Conservation (phyloP, 305 asterid genomes). For the Fraxinus nigra region DNA sequence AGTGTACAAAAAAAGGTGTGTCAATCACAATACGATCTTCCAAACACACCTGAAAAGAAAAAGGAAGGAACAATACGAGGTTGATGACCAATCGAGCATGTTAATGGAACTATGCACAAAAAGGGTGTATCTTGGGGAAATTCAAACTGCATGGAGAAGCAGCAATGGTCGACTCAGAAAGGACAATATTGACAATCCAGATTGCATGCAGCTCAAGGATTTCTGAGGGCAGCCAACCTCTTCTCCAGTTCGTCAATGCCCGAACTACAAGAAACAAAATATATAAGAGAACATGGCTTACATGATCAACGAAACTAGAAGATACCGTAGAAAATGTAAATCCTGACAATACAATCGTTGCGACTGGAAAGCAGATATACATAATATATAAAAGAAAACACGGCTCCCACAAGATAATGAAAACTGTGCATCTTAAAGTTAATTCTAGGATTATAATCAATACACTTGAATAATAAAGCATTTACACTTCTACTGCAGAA, state of each 20-base stretch:
- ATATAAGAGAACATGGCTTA: neutral
- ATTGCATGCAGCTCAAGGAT: conserved; percentile 36
- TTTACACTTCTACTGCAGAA: neutral
- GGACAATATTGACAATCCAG: neutral
- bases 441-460: neutral
- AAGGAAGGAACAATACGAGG: neutral
- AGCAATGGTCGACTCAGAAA: neutral
- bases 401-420: neutral
- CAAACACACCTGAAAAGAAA: neutral
- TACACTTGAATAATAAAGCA: neutral
- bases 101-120: neutral
- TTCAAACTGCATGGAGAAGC: neutral
- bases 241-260: conserved; percentile 55
- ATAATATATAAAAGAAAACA: neutral
- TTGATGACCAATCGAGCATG: neutral
- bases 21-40: neutral
- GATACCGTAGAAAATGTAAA: neutral
- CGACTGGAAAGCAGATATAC: neutral
- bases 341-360: neutral
- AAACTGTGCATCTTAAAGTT: neutral
- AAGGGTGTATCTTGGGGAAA: neutral
- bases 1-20: neutral
- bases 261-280: conserved; percentile 35
- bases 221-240: conserved; percentile 63
- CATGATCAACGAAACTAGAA: neutral